Percentiles rank a stretch among this genome's conserved stretches.
These are phyloP conservation scores for Melaleuca alternifolia DNA, from an alignment of 345 rosid genomes.

Conservation along the genomic window DNA sequence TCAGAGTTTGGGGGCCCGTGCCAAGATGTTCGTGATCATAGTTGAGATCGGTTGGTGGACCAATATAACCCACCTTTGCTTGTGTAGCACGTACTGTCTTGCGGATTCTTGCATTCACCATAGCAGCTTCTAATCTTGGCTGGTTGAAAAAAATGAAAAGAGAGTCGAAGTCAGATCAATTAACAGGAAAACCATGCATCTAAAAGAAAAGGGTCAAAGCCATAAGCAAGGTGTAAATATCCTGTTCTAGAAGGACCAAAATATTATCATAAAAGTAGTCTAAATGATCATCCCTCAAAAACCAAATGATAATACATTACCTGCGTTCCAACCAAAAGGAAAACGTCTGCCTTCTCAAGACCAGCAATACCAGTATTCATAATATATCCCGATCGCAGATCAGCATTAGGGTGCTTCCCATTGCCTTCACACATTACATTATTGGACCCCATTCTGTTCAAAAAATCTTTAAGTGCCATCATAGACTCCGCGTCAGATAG, in stretches of 20 bases:
- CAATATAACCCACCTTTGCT: conserved; percentile 89
- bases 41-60: conserved; percentile 70
- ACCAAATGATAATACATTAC: conserved; percentile 17
- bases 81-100: conserved; percentile 75
- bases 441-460: conserved; percentile 92
- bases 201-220: not conserved
- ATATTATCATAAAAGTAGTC: not conserved
- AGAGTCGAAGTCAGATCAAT: not conserved
- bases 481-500: conserved; percentile 97
- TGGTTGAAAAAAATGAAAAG: conserved; percentile 7
- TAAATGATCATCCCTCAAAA: not conserved
- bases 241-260: not conserved
- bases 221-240: not conserved
- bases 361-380: conserved; percentile 85
- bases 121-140: conserved; percentile 98
- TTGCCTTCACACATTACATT: conserved; percentile 95
- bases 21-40: conserved; percentile 85
- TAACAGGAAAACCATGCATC: conserved; percentile 1
- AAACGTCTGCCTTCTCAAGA: conserved; percentile 87
- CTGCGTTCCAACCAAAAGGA: conserved; percentile 96
- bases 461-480: conserved; percentile 92
- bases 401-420: conserved; percentile 67
- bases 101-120: conserved; percentile 92
- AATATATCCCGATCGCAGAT: conserved; percentile 79
- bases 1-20: conserved; percentile 70